A percentile compares a stretch with the other conserved stretches of the same genome.
These are phyloP conservation scores for Flammula alnicola DNA, from an alignment of 1,284 basidiomycete species.

Conservation along the genomic window DNA sequence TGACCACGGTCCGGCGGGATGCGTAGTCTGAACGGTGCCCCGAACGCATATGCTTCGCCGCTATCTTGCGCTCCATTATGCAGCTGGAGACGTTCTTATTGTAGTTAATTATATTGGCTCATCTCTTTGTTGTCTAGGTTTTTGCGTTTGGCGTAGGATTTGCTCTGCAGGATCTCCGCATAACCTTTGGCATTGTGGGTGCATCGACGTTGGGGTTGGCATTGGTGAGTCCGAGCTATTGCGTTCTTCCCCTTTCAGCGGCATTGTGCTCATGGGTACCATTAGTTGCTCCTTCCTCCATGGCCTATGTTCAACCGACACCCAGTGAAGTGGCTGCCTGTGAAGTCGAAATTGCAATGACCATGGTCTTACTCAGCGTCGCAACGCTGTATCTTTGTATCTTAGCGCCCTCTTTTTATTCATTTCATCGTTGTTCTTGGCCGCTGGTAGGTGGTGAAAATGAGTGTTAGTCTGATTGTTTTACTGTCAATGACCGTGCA, in stretches of 20 bases:
- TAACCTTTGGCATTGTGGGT: conserved; percentile 61
- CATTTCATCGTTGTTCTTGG: neutral
- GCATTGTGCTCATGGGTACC: conserved; percentile 10
- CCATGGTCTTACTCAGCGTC: neutral
- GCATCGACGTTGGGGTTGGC: conserved; percentile 48
- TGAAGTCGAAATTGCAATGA: conserved; percentile 31
- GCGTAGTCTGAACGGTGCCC: too few species aligned
- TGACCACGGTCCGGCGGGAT: too few species aligned
- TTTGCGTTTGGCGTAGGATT: conserved; percentile 69
- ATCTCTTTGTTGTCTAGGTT: conserved; percentile 42
- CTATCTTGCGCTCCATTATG: too few species aligned
- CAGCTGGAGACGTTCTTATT: too few species aligned
- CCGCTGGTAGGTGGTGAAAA: too few species aligned
- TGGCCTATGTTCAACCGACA: conserved; percentile 72
- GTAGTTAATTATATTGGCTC: neutral
- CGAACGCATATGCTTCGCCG: too few species aligned
- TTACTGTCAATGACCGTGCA: too few species aligned
- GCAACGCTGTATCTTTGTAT: too few species aligned
- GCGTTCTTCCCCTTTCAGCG: neutral
- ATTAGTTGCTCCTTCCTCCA: conserved; percentile 65
- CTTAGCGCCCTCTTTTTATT: conserved; percentile 5
- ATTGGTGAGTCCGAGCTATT: conserved; percentile 49
- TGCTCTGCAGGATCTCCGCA: conserved; percentile 58
- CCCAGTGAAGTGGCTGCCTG: conserved; percentile 67
- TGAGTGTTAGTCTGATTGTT: neutral